A percentile compares a stretch with the other conserved stretches of the same genome.
Conservation (phyloP, 2,329 filamentous ascomycete species). For the Setomelanomma holmii region DNA sequence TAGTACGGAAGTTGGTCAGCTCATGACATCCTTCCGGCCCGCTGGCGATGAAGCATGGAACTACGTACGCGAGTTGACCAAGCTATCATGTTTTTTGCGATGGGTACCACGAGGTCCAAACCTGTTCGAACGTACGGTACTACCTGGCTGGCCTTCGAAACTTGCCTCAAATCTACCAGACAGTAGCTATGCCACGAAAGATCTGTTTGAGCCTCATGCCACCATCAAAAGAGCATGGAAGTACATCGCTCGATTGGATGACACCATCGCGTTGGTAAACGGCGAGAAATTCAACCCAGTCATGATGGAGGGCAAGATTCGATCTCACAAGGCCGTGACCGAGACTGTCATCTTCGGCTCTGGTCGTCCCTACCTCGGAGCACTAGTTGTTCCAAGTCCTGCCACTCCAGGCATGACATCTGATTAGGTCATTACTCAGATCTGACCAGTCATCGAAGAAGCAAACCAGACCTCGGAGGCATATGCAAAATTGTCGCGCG, state of each 20-base stretch:
- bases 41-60: slow-evolving; percentile 66
- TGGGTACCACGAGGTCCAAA: slow-evolving; percentile 47
- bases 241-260: slow-evolving; percentile 55
- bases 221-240: slow-evolving; percentile 55
- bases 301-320: slow-evolving; percentile 61
- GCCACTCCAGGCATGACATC: slow-evolving; percentile 50
- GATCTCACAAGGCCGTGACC: slow-evolving; percentile 59
- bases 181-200: slow-evolving; percentile 40
- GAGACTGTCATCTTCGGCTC: slow-evolving; percentile 66
- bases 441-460: slow-evolving; percentile 59
- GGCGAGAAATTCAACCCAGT: slow-evolving; percentile 60
- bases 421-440: slow-evolving; percentile 55
- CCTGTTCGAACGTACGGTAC: slow-evolving; percentile 51
- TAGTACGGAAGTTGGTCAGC: slow-evolving; percentile 67
- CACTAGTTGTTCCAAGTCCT: slow-evolving; percentile 61
- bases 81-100: slow-evolving; percentile 52
- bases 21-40: slow-evolving; percentile 68
- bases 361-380: slow-evolving; percentile 59
- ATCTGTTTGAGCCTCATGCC: slow-evolving; percentile 56
- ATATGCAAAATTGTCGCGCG: slow-evolving; percentile 61
- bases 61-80: slow-evolving; percentile 58
- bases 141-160: slow-evolving; percentile 46
- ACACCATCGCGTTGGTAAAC: slow-evolving; percentile 56
- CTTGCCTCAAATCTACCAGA: slow-evolving; percentile 28
- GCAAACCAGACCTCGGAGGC: slow-evolving; percentile 59